phyloP scores from a whole-genome alignment of 345 rosid species.

The Gossypioides kirkii region DNA sequence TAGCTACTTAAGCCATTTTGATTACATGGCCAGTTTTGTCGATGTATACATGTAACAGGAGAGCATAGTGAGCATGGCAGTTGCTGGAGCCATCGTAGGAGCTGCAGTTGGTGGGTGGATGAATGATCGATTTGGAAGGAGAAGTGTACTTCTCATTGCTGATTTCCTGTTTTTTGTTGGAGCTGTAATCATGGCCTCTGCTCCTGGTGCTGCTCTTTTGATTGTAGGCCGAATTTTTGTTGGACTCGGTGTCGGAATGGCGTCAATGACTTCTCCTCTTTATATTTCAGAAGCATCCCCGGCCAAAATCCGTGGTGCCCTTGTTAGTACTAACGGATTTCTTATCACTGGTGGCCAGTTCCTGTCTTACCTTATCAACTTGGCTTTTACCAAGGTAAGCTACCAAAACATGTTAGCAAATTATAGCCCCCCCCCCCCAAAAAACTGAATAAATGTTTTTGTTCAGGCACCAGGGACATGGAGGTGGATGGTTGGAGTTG shows the following conservation, averaged over 20 bases:
- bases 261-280: slow-evolving; percentile 85
- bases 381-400: slow-evolving; percentile 68
- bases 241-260: slow-evolving; percentile 89
- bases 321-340: slow-evolving; percentile 76
- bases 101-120: slow-evolving; percentile 86
- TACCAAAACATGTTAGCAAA: not conserved
- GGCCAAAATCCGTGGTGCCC: slow-evolving; percentile 78
- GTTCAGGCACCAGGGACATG: slow-evolving; percentile 66
- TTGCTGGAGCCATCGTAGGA: slow-evolving; percentile 81
- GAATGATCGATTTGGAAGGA: slow-evolving; percentile 67
- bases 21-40: not conserved
- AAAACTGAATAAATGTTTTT: not conserved
- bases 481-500: slow-evolving; percentile 98
- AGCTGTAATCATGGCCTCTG: slow-evolving; percentile 70
- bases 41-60: slow-evolving; percentile 41
- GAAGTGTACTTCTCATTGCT: slow-evolving; percentile 46
- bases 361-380: slow-evolving; percentile 78
- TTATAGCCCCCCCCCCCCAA: not conserved
- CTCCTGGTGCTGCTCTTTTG: slow-evolving; percentile 53
- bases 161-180: slow-evolving; percentile 76
- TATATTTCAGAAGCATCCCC: slow-evolving; percentile 97
- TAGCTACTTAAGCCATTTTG: not conserved
- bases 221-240: slow-evolving; percentile 71
- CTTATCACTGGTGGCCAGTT: slow-evolving; percentile 92
- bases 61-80: slow-evolving; percentile 88